A percentile compares a stretch with the other conserved stretches of the same genome.
Conservation (phyloP, 2,329 filamentous ascomycete genomes). For the Ilyonectria mors-panacis region DNA sequence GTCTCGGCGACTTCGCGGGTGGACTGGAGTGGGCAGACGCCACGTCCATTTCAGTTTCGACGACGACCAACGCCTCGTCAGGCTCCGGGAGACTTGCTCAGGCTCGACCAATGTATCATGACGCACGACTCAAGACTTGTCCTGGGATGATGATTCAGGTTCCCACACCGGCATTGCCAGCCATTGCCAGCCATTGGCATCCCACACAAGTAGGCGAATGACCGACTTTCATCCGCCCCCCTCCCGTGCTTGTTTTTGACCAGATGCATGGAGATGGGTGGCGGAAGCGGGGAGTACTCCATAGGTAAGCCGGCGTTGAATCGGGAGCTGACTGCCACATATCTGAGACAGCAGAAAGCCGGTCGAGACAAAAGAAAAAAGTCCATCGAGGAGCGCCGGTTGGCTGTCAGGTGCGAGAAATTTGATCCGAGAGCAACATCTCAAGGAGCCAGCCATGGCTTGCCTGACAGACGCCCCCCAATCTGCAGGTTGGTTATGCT, state of each 20-base stretch:
- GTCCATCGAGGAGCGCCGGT: background rate
- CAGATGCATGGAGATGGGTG: slow-evolving; percentile 30
- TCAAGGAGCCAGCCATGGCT: background rate
- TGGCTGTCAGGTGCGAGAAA: slow-evolving; percentile 13
- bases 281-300: slow-evolving; percentile 11
- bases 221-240: background rate
- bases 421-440: slow-evolving; percentile 16
- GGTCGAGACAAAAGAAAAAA: slow-evolving; percentile 36
- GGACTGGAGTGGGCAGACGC: slow-evolving; percentile 38
- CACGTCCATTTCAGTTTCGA: slow-evolving; percentile 39
- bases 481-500: background rate
- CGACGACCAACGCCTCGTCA: slow-evolving; percentile 28
- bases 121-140: slow-evolving; percentile 17
- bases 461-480: background rate
- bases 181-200: background rate
- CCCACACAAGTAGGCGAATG: background rate
- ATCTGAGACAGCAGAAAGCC: slow-evolving; percentile 37
- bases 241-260: slow-evolving; percentile 26
- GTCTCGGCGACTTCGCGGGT: slow-evolving; percentile 48
- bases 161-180: slow-evolving; percentile 10
- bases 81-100: slow-evolving; percentile 17
- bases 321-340: slow-evolving; percentile 39
- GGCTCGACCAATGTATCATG: slow-evolving; percentile 2
- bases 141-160: slow-evolving; percentile 15
- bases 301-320: slow-evolving; percentile 41